Evolutionary conservation across 208 protist genomes (phyloP), one percentile per base, ranked within the genome.

Genomic region (Leptomonas pyrrhocoris): DNA sequence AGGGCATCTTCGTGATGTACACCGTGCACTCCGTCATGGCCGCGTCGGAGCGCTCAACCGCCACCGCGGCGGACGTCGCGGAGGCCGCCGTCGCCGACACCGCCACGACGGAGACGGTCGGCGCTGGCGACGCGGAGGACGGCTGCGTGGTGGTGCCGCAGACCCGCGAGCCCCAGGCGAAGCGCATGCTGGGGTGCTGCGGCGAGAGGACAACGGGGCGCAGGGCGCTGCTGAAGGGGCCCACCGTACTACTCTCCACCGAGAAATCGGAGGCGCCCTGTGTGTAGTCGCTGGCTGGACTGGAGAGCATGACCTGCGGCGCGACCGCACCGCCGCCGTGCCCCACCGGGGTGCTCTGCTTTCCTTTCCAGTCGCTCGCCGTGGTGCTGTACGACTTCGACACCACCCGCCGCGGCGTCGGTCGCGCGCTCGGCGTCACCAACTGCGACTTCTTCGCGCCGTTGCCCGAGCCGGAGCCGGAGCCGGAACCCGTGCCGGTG

Each of bases 1-100:
- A 86, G 2, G 90, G 88, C 55, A 95, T 73, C 63, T 93, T 93
- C 31, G 90, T 93, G 49, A 95, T 84, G 66, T 92, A 95, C 60
- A 93, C 90, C 21, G 90, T 95, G 42, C 84, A 81, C 58, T 86
- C 83, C 64, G 62, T 65, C 63, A 77, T 77, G 19, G 71, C 79
- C 21, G 74, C 70, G 38, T 94, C 86, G 15, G 73, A 34, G 45
- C 80, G 80, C 40, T 80, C 68, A 42, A 56, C 23, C 13, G 30
- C 46, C 34, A n/a, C 36, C 9, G 40, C 48, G 42, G 71, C 42
- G 25, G 56, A 28, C 11, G 48, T 34, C 18, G 46, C 45, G 50
- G 57, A 40, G 27, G 48, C 25, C 30, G 67, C 19, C 30, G 21
- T 34, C 46, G 25, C 31, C 30, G 25, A 49, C 31, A 42, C 25